Conservation (phyloP, 345 rosid genomes). For the Litchi chinensis region DNA sequence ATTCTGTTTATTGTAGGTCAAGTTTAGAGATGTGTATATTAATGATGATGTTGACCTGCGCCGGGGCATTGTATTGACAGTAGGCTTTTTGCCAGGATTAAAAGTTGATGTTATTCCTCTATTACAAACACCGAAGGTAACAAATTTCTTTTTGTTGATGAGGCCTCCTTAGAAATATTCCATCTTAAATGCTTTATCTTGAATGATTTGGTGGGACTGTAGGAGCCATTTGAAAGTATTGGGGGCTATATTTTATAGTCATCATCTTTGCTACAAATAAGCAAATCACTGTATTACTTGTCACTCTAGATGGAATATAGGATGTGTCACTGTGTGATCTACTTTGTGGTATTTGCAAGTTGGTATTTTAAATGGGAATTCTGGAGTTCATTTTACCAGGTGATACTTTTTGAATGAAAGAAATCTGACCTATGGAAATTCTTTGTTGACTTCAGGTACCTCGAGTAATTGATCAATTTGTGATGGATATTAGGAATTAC, state of each 20-base stretch:
- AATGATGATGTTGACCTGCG: constrained; percentile 6
- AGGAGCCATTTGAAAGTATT: neutral
- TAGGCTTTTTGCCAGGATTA: constrained; percentile 83
- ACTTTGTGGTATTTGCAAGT: neutral
- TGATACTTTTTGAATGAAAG: neutral
- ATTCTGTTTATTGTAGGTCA: constrained; percentile 42
- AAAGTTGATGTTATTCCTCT: constrained; percentile 73
- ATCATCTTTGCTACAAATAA: neutral
- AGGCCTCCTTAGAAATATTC: neutral
- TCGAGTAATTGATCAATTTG: constrained; percentile 51
- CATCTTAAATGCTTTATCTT: neutral
- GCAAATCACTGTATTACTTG: neutral
- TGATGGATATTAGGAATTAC: constrained; percentile 57
- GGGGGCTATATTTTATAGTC: neutral
- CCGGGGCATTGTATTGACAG: constrained; percentile 56
- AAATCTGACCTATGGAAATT: constrained; percentile 13
- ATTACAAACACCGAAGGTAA: constrained; percentile 38
- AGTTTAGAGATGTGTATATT: constrained; percentile 19
- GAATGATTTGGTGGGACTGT: neutral
- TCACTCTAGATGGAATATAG: neutral
- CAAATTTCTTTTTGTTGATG: neutral
- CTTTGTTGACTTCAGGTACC: constrained; percentile 36
- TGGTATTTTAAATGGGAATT: neutral
- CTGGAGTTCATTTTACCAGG: neutral
- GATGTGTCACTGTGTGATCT: constrained; percentile 1